Conservation (phyloP, 345 rosid species). For the Camelina neglecta region DNA sequence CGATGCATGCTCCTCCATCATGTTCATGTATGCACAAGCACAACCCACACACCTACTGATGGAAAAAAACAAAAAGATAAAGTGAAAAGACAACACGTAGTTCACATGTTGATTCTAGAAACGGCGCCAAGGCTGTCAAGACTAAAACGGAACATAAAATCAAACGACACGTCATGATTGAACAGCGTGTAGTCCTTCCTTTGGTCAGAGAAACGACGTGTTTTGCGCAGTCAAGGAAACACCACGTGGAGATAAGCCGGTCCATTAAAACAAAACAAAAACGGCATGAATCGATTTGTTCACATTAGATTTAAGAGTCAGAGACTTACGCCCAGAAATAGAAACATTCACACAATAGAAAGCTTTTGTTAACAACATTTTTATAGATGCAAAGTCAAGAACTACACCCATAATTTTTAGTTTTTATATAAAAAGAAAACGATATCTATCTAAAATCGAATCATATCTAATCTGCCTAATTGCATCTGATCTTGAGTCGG, state of each 20-base stretch:
- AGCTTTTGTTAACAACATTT: not conserved
- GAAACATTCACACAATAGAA: not conserved
- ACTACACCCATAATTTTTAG: not conserved
- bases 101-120: too few species aligned
- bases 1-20: too few species aligned
- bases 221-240: not conserved
- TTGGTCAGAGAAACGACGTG: not conserved
- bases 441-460: not conserved
- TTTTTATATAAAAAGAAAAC: too few species aligned
- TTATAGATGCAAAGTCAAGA: not conserved
- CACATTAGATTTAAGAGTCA: not conserved
- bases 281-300: not conserved
- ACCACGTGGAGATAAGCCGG: not conserved
- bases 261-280: not conserved
- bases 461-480: not conserved
- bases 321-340: not conserved
- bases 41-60: not conserved
- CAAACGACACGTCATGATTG: not conserved
- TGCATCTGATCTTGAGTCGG: slow-evolving; percentile 12
- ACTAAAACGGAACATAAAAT: too few species aligned
- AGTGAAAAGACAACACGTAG: not conserved
- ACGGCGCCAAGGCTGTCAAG: too few species aligned
- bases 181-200: not conserved
- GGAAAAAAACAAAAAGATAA: not conserved
- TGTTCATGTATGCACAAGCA: not conserved